Evolutionary conservation across 1,284 basidiomycete species (phyloP), one percentile per base, ranked within the genome.

Genomic region (Mrakiaceae sp.): DNA sequence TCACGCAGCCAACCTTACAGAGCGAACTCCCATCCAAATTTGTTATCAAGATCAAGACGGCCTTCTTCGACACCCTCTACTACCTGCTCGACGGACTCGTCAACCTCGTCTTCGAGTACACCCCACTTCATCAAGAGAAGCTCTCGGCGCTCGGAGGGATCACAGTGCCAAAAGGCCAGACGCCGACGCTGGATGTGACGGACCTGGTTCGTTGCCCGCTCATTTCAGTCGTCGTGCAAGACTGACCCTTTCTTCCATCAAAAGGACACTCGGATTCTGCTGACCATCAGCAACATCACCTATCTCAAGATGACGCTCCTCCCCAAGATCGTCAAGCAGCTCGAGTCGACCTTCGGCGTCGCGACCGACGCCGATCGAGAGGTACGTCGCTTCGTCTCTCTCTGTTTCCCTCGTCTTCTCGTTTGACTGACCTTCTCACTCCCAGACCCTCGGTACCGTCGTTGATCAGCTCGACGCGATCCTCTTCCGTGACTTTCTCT

Each of bases 1-100:
- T 27, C 27, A 27, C 27, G 27, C 27, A 27, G 27, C 3, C n/a
- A 7, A 12, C 56, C 39, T 58, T 44, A 12, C 40, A 7, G n/a
- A 49, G 48, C 9, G 48, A 49, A 73, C 47, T 79, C 3, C 69
- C 76, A 0, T 44, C 68, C 9, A 72, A 71, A 12, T 77, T 77
- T 67, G 74, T 76, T 47, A 73, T 79, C 12, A 89, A 88, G 77
- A 87, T 98, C 71, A 87, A 86, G 39, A 88, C 87, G 68, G 84
- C 87, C 0, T 97, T 97, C 76, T 76, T 97, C 58, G 93, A 98
- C 72, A 84, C 87, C 0, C 73, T 96, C 44, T 93, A 95, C 74
- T 86, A 87, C 40, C 87, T 96, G 70, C 79, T 98, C 57, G 92
- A 98, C 70, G 95, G 95, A 0, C 79, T 98, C 58, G 84, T 94